A percentile compares a stretch with the other conserved stretches of the same genome.
These are phyloP conservation scores for Starmerella floris DNA, from an alignment of 805 yeast genomes.

Conservation along the genomic window DNA sequence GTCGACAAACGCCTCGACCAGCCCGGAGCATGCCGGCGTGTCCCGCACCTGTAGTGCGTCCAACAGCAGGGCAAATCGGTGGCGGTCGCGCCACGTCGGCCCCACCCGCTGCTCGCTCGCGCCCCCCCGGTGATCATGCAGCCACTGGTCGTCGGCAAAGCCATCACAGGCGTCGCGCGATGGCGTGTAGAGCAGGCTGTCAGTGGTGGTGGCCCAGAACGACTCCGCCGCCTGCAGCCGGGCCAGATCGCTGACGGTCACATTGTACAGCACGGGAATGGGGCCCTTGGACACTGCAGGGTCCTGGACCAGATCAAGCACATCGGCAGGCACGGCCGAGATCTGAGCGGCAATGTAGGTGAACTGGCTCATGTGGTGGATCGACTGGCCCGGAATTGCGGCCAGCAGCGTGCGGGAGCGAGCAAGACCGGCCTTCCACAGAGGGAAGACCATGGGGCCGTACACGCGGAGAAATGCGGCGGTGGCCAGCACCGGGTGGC, in stretches of 20 bases:
- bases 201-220: conserved; percentile 52
- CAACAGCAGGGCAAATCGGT: conserved; percentile 20
- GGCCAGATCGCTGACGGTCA: conserved; percentile 46
- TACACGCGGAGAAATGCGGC: conserved; percentile 35
- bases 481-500: conserved; percentile 30
- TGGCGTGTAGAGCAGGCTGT: conserved; percentile 39
- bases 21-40: conserved; percentile 1
- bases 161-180: conserved; percentile 20
- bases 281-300: conserved; percentile 15
- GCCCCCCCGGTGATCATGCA: conserved; percentile 8
- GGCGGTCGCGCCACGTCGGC: conserved; percentile 23
- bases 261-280: conserved; percentile 35
- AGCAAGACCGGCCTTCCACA: conserved; percentile 51
- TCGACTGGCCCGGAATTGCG: conserved; percentile 5
- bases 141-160: conserved; percentile 6
- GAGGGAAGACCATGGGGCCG: conserved; percentile 53
- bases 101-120: not conserved
- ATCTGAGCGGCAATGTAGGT: conserved; percentile 47
- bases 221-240: conserved; percentile 28
- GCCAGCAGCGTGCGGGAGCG: conserved; percentile 42
- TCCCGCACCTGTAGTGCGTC: conserved; percentile 13
- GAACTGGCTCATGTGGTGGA: conserved; percentile 29
- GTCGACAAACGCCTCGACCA: conserved; percentile 17
- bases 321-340: conserved; percentile 50
- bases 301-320: conserved; percentile 29